phyloP scores from a whole-genome alignment of 345 rosid genomes.

The Euphorbia lathyris region DNA sequence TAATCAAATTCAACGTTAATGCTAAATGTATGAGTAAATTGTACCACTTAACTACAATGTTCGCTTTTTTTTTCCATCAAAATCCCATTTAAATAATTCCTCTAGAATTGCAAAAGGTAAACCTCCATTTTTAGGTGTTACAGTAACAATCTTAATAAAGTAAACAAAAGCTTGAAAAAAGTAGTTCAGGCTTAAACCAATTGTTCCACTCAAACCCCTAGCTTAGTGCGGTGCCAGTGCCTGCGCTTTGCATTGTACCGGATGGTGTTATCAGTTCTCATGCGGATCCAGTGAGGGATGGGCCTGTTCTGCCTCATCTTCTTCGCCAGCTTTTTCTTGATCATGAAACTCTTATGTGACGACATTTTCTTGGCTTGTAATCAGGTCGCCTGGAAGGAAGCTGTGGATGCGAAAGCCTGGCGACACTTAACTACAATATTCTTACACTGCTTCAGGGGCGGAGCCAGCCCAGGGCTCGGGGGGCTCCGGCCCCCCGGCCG shows the following conservation, averaged over 20 bases:
- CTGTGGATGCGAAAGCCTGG: constrained; percentile 6
- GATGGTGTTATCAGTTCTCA: constrained; percentile 67
- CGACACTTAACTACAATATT: too few species aligned
- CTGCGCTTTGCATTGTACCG: constrained; percentile 34
- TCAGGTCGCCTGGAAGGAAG: not conserved
- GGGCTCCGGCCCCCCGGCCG: too few species aligned
- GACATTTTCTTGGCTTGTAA: constrained; percentile 34
- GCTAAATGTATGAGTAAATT: not conserved
- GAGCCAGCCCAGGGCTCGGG: too few species aligned
- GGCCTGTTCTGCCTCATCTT: constrained; percentile 83
- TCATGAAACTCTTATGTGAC: constrained; percentile 88
- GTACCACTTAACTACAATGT: not conserved
- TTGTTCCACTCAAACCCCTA: constrained; percentile 17
- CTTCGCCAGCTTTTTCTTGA: constrained; percentile 73
- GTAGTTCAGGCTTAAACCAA: too few species aligned
- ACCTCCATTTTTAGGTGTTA: too few species aligned
- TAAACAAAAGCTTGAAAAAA: too few species aligned
- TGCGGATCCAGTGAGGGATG: constrained; percentile 67
- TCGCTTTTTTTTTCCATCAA: too few species aligned
- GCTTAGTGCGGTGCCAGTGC: constrained; percentile 36
- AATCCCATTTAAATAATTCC: too few species aligned
- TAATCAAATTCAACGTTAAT: not conserved
- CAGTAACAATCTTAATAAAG: too few species aligned
- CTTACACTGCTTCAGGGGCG: too few species aligned
- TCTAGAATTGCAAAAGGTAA: too few species aligned